Evolutionary conservation across 441 rosid genomes (phyloP).

Genomic region (Bruguiera hainesii): DNA sequence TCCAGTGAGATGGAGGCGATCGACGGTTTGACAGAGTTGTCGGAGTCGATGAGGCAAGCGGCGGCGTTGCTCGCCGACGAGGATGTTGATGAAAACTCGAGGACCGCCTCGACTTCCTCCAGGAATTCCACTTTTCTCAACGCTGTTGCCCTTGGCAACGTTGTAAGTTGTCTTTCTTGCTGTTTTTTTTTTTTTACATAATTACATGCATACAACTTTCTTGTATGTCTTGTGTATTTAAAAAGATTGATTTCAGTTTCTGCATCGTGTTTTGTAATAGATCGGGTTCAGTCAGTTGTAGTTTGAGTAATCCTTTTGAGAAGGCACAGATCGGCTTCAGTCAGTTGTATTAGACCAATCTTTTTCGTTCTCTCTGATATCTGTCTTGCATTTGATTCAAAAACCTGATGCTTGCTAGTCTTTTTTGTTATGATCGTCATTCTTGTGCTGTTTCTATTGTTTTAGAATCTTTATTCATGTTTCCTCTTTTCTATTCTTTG

Average conservation of each 20-base stretch:
- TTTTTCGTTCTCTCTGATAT: neutral
- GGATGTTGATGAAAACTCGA: constrained; percentile 59
- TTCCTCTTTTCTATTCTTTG: neutral
- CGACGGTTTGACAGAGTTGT: constrained; percentile 60
- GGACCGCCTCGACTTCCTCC: constrained; percentile 27
- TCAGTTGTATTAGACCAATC: neutral
- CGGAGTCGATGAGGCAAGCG: constrained; percentile 79
- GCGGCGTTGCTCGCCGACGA: constrained; percentile 72
- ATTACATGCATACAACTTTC: too few relatives aligned
- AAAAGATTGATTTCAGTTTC: too few relatives aligned
- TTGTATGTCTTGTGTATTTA: too few relatives aligned
- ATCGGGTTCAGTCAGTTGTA: too few relatives aligned
- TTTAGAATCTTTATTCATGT: neutral
- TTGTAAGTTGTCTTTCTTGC: constrained; percentile 39
- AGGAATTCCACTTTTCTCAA: constrained; percentile 61
- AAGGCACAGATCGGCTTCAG: too few relatives aligned
- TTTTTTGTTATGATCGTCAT: neutral
- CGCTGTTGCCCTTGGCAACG: constrained; percentile 72
- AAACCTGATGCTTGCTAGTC: neutral
- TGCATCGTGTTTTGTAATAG: too few relatives aligned
- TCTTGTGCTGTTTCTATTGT: neutral
- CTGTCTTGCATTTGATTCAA: neutral
- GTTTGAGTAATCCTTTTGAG: too few relatives aligned
- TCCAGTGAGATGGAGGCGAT: constrained; percentile 58
- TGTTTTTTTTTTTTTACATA: neutral